Percentiles rank a stretch among this genome's conserved stretches.
Evolutionary conservation across 305 asterid genomes (phyloP).

Genomic region (Andrographis paniculata): DNA sequence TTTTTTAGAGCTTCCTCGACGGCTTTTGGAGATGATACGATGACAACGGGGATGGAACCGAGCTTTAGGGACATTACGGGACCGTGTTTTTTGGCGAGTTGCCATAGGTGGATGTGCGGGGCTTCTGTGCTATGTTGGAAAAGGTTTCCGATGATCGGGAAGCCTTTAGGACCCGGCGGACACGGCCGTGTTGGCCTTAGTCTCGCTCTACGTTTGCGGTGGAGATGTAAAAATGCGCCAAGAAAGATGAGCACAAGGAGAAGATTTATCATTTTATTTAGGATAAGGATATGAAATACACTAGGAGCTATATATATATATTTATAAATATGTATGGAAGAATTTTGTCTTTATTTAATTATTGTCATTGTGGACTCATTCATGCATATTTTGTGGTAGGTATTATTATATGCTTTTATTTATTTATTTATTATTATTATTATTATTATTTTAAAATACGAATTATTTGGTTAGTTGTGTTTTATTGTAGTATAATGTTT

Average conservation of each 20-base stretch:
- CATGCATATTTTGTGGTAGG: no score
- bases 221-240: slow-evolving; percentile 6
- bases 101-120: slow-evolving; percentile 16
- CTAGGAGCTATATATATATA: no score
- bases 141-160: slow-evolving; percentile 26
- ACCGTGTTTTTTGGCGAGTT: slow-evolving; percentile 23
- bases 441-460: no score
- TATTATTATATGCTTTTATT: no score
- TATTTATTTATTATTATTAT: no score
- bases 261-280: no score
- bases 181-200: not conserved
- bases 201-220: not conserved
- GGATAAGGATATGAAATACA: no score
- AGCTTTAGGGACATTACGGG: slow-evolving; percentile 22
- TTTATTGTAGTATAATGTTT: no score
- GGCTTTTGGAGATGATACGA: slow-evolving; percentile 19
- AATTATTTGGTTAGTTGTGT: no score
- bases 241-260: slow-evolving; percentile 9
- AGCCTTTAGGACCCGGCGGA: slow-evolving; percentile 25
- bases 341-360: no score
- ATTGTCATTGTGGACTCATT: no score
- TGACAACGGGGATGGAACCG: slow-evolving; percentile 12
- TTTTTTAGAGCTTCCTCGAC: slow-evolving; percentile 21
- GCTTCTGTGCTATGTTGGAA: slow-evolving; percentile 8
- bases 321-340: no score